Conservation (phyloP, 1,284 basidiomycete species). For the Veloporphyrellus conicus region DNA sequence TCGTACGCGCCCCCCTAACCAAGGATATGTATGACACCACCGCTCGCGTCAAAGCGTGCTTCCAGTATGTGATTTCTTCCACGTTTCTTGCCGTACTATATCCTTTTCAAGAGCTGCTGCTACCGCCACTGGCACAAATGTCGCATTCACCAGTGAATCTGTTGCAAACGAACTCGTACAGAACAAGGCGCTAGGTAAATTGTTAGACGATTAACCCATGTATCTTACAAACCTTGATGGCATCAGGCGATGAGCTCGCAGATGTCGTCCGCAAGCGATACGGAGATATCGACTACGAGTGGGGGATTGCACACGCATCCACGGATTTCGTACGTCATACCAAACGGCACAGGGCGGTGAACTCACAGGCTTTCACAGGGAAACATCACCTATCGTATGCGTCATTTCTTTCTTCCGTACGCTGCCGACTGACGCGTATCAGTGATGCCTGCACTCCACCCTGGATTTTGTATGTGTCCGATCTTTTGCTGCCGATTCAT, state of each 20-base stretch:
- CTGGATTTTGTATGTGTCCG: slow-evolving; percentile 40
- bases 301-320: slow-evolving; percentile 57
- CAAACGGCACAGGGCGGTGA: background rate
- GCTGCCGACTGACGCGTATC: background rate
- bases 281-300: slow-evolving; percentile 49
- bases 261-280: slow-evolving; percentile 51
- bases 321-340: slow-evolving; percentile 55
- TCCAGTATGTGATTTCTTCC: slow-evolving; percentile 50
- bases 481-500: background rate
- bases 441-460: slow-evolving; percentile 48
- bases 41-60: slow-evolving; percentile 63
- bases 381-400: slow-evolving; percentile 55
- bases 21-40: slow-evolving; percentile 54
- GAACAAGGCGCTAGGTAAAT: slow-evolving; percentile 54
- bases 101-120: slow-evolving; percentile 17
- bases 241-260: slow-evolving; percentile 52
- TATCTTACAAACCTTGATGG: background rate
- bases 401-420: background rate
- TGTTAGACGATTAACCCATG: background rate
- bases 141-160: slow-evolving; percentile 42
- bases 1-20: slow-evolving; percentile 64
- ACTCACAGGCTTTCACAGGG: slow-evolving; percentile 40
- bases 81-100: background rate
- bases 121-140: slow-evolving; percentile 64
- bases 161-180: slow-evolving; percentile 60